Conservation (phyloP, 2,329 filamentous ascomycete genomes). For the Aphanocladium album region DNA sequence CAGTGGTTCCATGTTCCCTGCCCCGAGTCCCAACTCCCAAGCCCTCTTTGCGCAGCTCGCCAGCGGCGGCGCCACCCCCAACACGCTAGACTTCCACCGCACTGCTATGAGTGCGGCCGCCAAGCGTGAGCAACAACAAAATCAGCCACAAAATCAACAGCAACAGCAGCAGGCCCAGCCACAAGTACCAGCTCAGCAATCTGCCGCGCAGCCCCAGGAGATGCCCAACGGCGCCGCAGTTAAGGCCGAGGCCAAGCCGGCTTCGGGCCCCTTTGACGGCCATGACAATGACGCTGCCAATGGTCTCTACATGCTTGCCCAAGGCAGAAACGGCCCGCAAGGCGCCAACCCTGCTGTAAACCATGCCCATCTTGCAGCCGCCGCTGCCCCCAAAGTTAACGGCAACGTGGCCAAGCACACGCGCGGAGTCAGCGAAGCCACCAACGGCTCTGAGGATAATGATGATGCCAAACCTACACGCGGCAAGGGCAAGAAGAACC, state of each 20-base stretch:
- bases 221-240: constrained; percentile 34
- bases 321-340: constrained; percentile 60
- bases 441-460: constrained; percentile 67
- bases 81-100: constrained; percentile 89
- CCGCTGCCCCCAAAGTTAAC: constrained; percentile 38
- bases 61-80: constrained; percentile 79
- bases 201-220: constrained; percentile 54
- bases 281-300: constrained; percentile 96
- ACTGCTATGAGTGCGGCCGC: constrained; percentile 79
- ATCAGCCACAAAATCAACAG: constrained; percentile 30
- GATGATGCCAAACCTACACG: constrained; percentile 62
- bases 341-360: constrained; percentile 36
- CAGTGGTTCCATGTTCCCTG: constrained; percentile 95
- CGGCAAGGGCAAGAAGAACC: constrained; percentile 64
- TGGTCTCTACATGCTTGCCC: constrained; percentile 84
- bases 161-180: constrained; percentile 17
- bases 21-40: constrained; percentile 80
- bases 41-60: constrained; percentile 75
- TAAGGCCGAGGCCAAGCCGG: constrained; percentile 47
- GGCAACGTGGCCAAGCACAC: constrained; percentile 40
- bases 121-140: constrained; percentile 44
- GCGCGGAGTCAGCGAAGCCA: constrained; percentile 62
- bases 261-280: constrained; percentile 68
- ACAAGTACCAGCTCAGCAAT: constrained; percentile 8
- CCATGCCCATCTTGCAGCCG: constrained; percentile 43